Conservation (phyloP, 1,139 yeast genomes). For the Lodderomyces parapsilosis region DNA sequence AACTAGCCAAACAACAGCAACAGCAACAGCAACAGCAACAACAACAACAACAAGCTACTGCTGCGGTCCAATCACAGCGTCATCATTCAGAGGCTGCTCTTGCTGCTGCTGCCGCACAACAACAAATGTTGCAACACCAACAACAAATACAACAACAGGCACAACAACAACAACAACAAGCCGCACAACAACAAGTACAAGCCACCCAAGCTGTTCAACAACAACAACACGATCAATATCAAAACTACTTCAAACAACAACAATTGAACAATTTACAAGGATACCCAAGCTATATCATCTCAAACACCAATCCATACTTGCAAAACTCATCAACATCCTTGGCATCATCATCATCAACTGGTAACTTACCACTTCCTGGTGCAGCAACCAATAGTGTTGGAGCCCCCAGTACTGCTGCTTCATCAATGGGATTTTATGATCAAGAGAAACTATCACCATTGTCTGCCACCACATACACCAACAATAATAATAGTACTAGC, state of each 20-base stretch:
- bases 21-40: slow-evolving; percentile 40
- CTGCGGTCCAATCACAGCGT: slow-evolving; percentile 32
- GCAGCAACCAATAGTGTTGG: slow-evolving; percentile 7
- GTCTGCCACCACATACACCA: slow-evolving; percentile 7
- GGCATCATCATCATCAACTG: slow-evolving; percentile 8
- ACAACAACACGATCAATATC: slow-evolving; percentile 15
- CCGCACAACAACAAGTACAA: slow-evolving; percentile 11
- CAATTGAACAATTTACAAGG: slow-evolving; percentile 9
- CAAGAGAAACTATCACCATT: slow-evolving; percentile 17
- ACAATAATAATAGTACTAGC: slow-evolving; percentile 10
- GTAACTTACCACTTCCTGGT: slow-evolving; percentile 11
- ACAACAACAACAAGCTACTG: slow-evolving; percentile 20
- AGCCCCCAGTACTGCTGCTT: slow-evolving; percentile 8
- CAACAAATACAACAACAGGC: slow-evolving; percentile 8
- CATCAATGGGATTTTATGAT: slow-evolving; percentile 12
- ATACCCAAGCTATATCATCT: slow-evolving; percentile 16
- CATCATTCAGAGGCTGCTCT: slow-evolving; percentile 17
- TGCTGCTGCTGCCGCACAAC: slow-evolving; percentile 2
- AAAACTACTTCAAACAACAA: slow-evolving; percentile 14
- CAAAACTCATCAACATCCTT: slow-evolving; percentile 15
- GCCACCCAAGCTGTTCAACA: too few relatives aligned
- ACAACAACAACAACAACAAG: slow-evolving; percentile 17
- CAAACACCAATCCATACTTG: slow-evolving; percentile 21
- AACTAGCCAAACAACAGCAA: slow-evolving; percentile 3
- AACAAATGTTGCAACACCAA: slow-evolving; percentile 4